These are phyloP conservation scores for Cutaneotrichosporon sp. DNA, from an alignment of 1,284 basidiomycete species.

Conservation along the genomic window DNA sequence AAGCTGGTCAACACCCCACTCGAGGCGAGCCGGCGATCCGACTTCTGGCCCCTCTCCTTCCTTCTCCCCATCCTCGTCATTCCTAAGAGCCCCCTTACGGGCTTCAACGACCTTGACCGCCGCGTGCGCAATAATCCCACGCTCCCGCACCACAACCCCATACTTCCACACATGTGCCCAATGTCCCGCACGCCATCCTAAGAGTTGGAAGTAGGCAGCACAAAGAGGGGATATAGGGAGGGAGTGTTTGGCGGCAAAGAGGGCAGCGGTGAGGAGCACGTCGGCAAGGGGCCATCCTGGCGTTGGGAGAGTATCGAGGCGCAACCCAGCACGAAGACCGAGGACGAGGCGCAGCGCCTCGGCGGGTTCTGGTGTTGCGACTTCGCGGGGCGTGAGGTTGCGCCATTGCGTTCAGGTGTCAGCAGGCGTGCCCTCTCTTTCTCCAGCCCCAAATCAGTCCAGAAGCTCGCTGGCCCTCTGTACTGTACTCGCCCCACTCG, in stretches of 20 bases:
- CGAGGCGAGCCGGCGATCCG: background rate
- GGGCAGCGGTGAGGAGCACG: background rate
- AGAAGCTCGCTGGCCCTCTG: too few relatives aligned
- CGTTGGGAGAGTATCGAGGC: background rate
- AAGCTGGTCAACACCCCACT: background rate
- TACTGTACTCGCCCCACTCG: background rate
- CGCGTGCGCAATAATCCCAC: background rate
- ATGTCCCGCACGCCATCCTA: background rate
- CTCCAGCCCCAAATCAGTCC: background rate
- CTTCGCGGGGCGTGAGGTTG: background rate
- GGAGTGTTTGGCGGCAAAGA: background rate
- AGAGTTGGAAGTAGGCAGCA: slow-evolving; percentile 1
- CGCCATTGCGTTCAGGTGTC: background rate
- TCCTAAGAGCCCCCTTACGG: background rate
- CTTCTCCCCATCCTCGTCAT: background rate
- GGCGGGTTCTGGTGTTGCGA: background rate
- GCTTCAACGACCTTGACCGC: background rate
- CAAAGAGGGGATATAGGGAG: background rate
- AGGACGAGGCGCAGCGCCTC: background rate
- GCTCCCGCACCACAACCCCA: background rate
- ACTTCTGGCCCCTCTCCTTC: background rate
- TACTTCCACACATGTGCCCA: background rate
- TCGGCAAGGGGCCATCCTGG: background rate
- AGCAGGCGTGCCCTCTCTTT: background rate
- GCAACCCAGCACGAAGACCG: background rate